Base-by-base conservation (phyloP, 495 filamentous ascomycete species). In the Aspergillus nanangensis region DNA sequence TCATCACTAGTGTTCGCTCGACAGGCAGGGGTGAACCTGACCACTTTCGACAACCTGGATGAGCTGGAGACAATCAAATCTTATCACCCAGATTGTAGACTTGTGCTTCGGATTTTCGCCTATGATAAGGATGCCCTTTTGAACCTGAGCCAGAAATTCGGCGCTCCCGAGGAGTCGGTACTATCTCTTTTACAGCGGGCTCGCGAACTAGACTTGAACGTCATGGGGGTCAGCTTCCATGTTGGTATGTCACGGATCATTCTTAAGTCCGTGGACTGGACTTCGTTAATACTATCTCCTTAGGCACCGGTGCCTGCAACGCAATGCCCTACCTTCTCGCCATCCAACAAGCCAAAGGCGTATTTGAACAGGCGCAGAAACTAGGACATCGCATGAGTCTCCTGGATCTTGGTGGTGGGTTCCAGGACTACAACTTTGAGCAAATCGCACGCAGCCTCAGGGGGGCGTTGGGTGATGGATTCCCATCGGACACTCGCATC, bases 191-290 rank as follows among this genome's bases (percentile, higher is more conserved):
- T 67, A 1, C 23, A 23, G n/a, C 31, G 53, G 10, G 63, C 57
- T 8, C 44, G 45, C 54, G 52, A 66, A 8, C 39, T 69, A 11
- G 51, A 44, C 1, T 36, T 69, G 15, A 45, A 54, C 18, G 45
- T 69, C n/a, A 41, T 55, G 11, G 66, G 66, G 0, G 55, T 69
- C 14, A 61, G 62, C n/a, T 69, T 69, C 37, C 66, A 69, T 54
- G 55, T 69, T 34, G 66, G 66, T 61, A 53, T 24, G 51, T 43
- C 41, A 21, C n/a, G n/a, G n/a, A n/a, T n/a, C n/a, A n/a, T n/a
- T n/a, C n/a, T n/a, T n/a, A n/a, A n/a, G n/a, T n/a, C n/a, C n/a
- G n/a, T n/a, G n/a, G n/a, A n/a, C n/a, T n/a, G n/a, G n/a, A n/a
- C n/a, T n/a, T n/a, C n/a, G n/a, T n/a, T n/a, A n/a, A n/a, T n/a